Base-by-base conservation (phyloP, 1,139 yeast genomes). In the Sugiyamaella neomexicana region DNA sequence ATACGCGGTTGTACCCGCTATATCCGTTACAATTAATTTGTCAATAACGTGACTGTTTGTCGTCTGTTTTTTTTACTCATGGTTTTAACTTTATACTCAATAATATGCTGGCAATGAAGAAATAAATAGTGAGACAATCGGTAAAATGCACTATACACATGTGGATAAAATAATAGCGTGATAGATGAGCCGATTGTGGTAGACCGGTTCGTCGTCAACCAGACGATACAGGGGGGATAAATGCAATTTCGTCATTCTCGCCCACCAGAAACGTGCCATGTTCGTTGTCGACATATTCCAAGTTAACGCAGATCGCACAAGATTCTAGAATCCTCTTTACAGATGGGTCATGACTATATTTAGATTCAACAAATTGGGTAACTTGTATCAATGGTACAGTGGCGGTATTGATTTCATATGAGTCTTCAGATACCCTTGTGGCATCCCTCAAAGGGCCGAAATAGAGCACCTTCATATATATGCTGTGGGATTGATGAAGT, bases 161-260 rank as follows among this genome's bases (percentile, higher is more conserved):
- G 5, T 20, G 25, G 25, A 20, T 20, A 20, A 29, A 29, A 29
- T 29, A 29, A 7, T 29, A 29, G 34, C 3, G 34, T 9, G 34
- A 9, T 12, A 29, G n/a, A 9, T 17, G 38, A 2, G n/a, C 16
- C 12, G 38, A 10, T 16, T 16, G 9, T 9, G 6, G n/a, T 37
- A 16, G 2, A 38, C n/a, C 15, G 16, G 3, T 7, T 17, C 13
- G 8, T 10, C 43, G 9, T 43, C 56, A 72, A 6, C 76, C 76
- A 5, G 74, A 70, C 1, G 74, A 70, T 2, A 73, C 75, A 0
- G 76, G 75, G 8, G 76, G 75, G 15, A 73, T 65, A n/a, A 73
- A 57, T 6, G 71, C 72, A 5, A 73, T 55, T 48, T 71, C 74
- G 53, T 69, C 72, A 16, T 58, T 57, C 6, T 59, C 54, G 4